phyloP scores from a whole-genome alignment of 2,329 filamentous ascomycete genomes.

The Cladophialophora immunda region DNA sequence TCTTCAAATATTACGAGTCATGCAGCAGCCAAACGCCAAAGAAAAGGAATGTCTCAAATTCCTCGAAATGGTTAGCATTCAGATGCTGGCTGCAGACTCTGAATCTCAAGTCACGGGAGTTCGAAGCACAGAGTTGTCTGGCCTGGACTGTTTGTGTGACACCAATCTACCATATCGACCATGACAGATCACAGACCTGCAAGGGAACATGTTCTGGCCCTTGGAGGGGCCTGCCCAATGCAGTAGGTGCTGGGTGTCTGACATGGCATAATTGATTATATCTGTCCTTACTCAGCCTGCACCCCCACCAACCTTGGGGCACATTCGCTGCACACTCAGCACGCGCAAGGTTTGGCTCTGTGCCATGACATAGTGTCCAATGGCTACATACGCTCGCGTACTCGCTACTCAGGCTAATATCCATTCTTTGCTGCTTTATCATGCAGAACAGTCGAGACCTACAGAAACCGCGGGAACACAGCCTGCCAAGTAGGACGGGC shows the following conservation, averaged over 20 bases:
- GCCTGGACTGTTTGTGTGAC: background rate
- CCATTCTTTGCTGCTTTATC: background rate
- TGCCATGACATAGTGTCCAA: slow-evolving; percentile 3
- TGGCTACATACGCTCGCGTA: background rate
- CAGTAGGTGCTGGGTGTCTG: background rate
- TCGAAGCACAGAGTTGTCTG: no score
- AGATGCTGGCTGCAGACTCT: background rate
- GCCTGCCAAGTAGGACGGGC: no score
- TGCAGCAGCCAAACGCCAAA: background rate
- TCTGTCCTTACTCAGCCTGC: slow-evolving; percentile 10
- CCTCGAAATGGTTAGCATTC: background rate
- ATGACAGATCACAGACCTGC: background rate
- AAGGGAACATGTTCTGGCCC: background rate
- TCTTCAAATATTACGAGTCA: background rate
- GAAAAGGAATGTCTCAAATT: background rate
- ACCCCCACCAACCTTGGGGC: background rate
- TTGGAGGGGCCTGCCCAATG: background rate
- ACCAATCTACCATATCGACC: background rate
- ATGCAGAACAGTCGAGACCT: slow-evolving; percentile 2
- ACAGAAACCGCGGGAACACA: no score
- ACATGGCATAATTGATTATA: slow-evolving; percentile 2
- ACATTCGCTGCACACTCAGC: background rate
- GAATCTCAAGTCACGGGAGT: slow-evolving; percentile 3
- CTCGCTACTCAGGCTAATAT: slow-evolving; percentile 14
- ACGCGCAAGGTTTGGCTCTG: background rate